These are phyloP conservation scores for Alternaria postmessia DNA, from an alignment of 2,329 filamentous ascomycete species.

Conservation along the genomic window DNA sequence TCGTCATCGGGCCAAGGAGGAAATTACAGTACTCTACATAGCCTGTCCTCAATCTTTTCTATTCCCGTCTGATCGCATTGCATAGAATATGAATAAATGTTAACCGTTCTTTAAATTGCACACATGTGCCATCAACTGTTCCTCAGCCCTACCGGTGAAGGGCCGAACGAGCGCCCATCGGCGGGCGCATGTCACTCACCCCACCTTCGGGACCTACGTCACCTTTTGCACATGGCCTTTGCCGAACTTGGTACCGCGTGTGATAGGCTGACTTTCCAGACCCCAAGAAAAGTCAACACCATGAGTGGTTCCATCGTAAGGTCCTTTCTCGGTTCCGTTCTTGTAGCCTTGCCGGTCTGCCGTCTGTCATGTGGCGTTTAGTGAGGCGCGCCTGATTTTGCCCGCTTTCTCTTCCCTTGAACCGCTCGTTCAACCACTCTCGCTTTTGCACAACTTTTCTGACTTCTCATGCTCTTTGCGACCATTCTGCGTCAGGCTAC, in stretches of 20 bases:
- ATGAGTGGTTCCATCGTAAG: slow-evolving; percentile 8
- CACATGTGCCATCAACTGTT: slow-evolving; percentile 14
- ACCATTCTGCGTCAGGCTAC: slow-evolving; percentile 4
- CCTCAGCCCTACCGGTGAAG: slow-evolving; percentile 27
- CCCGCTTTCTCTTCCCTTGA: neutral
- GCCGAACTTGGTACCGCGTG: neutral
- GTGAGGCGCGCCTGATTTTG: neutral
- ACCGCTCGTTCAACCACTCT: neutral
- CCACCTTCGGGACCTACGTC: slow-evolving; percentile 23
- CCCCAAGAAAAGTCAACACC: slow-evolving; percentile 18
- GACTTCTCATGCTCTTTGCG: slow-evolving; percentile 13
- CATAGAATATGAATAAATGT: slow-evolving; percentile 5
- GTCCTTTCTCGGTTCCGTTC: slow-evolving; percentile 1
- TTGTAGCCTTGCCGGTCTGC: slow-evolving; percentile 9
- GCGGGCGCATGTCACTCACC: slow-evolving; percentile 21
- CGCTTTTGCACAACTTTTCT: neutral
- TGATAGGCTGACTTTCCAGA: slow-evolving; percentile 9
- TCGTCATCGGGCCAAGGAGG: slow-evolving; percentile 19
- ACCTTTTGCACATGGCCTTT: slow-evolving; percentile 11
- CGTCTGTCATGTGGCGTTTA: slow-evolving; percentile 9
- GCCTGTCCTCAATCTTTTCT: slow-evolving; percentile 11
- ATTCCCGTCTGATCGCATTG: slow-evolving; percentile 5
- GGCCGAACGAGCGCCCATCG: slow-evolving; percentile 15
- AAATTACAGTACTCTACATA: slow-evolving; percentile 13
- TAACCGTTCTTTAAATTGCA: neutral